These are phyloP conservation scores for Ophiostoma piceae DNA, from an alignment of 2,329 filamentous ascomycete species.

Conservation along the genomic window DNA sequence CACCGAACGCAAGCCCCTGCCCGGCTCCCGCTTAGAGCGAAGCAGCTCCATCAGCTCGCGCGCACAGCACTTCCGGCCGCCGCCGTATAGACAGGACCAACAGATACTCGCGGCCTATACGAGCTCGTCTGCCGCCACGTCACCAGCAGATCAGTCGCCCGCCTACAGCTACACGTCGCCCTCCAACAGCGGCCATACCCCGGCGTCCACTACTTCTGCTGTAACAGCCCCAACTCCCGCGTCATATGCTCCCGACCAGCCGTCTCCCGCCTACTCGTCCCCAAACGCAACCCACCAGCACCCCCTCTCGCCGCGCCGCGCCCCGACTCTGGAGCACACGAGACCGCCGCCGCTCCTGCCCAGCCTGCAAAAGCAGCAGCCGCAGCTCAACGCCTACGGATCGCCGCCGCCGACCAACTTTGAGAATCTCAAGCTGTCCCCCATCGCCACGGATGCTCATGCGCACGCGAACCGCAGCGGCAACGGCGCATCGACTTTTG, in stretches of 20 bases:
- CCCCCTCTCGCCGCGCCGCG: background rate
- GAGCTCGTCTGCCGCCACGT: background rate
- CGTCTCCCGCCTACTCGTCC: background rate
- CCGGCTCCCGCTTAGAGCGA: background rate
- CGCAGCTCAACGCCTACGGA: background rate
- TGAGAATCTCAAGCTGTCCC: background rate
- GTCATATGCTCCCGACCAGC: background rate
- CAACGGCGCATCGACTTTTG: background rate
- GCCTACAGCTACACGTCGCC: background rate
- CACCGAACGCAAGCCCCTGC: background rate
- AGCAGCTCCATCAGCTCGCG: background rate
- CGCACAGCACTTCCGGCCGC: too few relatives aligned
- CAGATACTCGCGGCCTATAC: background rate
- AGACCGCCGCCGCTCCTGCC: background rate
- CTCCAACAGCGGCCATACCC: slow-evolving; percentile 1
- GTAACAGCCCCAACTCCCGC: slow-evolving; percentile 38
- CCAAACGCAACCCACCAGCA: background rate
- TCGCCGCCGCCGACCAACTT: background rate
- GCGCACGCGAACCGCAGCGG: background rate
- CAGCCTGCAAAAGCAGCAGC: background rate
- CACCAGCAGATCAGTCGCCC: background rate
- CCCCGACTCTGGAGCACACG: background rate
- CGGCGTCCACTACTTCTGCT: background rate
- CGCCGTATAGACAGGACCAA: background rate
- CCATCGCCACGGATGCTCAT: background rate